These are phyloP conservation scores for Panellus pusillus DNA, from an alignment of 768 basidiomycete species.

Conservation along the genomic window DNA sequence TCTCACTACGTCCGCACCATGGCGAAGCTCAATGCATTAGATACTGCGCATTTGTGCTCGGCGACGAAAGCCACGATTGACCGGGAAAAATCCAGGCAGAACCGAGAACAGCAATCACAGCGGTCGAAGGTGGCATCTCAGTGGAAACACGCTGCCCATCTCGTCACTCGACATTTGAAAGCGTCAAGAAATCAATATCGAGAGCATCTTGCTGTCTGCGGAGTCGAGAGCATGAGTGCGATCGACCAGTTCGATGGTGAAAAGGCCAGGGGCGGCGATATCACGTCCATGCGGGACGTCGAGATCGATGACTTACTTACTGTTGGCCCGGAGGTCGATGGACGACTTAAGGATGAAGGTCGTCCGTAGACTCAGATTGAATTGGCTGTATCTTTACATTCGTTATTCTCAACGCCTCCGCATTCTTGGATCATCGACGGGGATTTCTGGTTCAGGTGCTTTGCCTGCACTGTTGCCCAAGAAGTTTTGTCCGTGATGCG, in stretches of 20 bases:
- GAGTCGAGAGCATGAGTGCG: constrained; percentile 72
- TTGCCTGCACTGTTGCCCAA: constrained; percentile 45
- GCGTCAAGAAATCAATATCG: constrained; percentile 55
- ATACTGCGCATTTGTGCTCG: constrained; percentile 35
- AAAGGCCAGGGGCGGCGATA: constrained; percentile 40
- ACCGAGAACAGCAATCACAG: constrained; percentile 25
- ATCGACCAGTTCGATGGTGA: constrained; percentile 75
- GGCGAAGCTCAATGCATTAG: constrained; percentile 37
- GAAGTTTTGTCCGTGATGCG: constrained; percentile 54
- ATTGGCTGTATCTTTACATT: background rate
- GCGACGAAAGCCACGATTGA: constrained; percentile 46
- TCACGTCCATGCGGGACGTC: constrained; percentile 17
- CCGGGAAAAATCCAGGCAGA: constrained; percentile 46
- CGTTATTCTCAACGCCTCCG: constrained; percentile 7
- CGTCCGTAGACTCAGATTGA: constrained; percentile 21
- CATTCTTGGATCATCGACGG: constrained; percentile 27
- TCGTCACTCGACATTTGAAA: constrained; percentile 40
- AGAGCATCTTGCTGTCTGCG: constrained; percentile 58
- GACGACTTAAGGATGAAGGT: constrained; percentile 58
- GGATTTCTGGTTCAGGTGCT: constrained; percentile 40
- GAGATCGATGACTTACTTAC: constrained; percentile 51
- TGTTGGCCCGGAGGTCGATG: constrained; percentile 66
- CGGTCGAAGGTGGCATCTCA: constrained; percentile 34
- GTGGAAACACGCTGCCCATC: constrained; percentile 49
- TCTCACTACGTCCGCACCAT: constrained; percentile 73